Percentiles rank a stretch among this genome's conserved stretches.
phyloP scores from a whole-genome alignment of 83 land plant genomes.

The Picea abies region DNA sequence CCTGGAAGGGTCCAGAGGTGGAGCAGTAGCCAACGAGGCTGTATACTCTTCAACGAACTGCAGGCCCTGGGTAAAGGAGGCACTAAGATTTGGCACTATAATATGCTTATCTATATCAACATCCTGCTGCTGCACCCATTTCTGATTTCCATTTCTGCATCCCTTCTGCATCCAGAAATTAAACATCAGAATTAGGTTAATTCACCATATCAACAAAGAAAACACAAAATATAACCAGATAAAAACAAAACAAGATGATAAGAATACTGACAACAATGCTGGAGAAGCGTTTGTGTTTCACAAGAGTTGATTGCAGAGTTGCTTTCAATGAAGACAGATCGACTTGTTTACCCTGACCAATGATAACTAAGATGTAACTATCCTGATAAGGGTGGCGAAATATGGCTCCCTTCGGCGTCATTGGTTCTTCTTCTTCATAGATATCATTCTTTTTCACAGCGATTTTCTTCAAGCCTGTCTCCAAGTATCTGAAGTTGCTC shows the following conservation, averaged over 20 bases:
- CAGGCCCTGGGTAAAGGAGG: no score
- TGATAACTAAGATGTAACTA: slow-evolving; percentile 3
- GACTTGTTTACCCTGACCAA: not conserved
- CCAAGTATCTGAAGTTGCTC: no score
- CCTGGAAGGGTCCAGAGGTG: slow-evolving; percentile 11
- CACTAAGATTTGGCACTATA: not conserved
- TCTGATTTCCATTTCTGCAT: slow-evolving; percentile 3
- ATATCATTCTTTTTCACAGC: no score
- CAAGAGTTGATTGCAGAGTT: not conserved
- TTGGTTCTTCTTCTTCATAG: slow-evolving; percentile 6
- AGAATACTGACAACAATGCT: slow-evolving; percentile 1
- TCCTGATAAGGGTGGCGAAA: not conserved
- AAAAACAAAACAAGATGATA: no score
- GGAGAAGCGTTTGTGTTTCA: slow-evolving; percentile 6
- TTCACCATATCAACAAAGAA: not conserved
- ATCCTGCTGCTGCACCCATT: not conserved
- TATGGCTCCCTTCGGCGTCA: slow-evolving; percentile 2
- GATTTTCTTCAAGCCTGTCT: no score
- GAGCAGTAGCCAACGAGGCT: not conserved
- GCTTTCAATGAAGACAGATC: slow-evolving; percentile 11
- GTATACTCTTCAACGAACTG: slow-evolving; percentile 13
- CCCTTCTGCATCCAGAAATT: slow-evolving; percentile 2
- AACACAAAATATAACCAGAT: no score
- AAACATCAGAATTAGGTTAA: no score
- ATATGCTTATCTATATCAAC: slow-evolving; percentile 16